These are phyloP conservation scores for Venturia pyrina DNA, from an alignment of 2,329 filamentous ascomycete species.

Conservation along the genomic window DNA sequence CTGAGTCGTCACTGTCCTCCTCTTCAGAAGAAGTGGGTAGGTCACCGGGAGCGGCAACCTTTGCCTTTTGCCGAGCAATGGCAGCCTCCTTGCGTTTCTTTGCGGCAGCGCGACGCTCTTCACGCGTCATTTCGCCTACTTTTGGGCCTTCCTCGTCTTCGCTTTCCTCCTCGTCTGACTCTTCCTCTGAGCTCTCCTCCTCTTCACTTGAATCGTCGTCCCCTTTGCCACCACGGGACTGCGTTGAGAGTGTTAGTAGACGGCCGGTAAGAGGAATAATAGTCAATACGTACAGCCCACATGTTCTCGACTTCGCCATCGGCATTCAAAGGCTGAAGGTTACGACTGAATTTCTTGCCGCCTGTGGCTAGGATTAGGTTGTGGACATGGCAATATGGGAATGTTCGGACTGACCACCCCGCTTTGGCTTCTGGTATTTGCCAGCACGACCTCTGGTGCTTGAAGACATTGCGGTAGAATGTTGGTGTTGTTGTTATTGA, in stretches of 20 bases:
- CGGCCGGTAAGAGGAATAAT: background rate
- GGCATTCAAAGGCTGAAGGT: slow-evolving; percentile 77
- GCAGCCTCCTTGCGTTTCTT: slow-evolving; percentile 89
- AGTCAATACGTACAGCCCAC: slow-evolving; percentile 55
- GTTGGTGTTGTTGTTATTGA: background rate
- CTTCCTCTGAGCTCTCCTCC: slow-evolving; percentile 29
- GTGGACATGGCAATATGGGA: background rate
- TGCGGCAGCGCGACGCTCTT: slow-evolving; percentile 76
- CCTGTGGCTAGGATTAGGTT: slow-evolving; percentile 40
- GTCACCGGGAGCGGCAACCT: slow-evolving; percentile 71
- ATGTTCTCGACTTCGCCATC: slow-evolving; percentile 85
- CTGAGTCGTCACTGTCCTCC: slow-evolving; percentile 43
- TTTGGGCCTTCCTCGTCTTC: slow-evolving; percentile 25
- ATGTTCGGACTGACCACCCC: slow-evolving; percentile 61
- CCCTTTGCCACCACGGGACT: slow-evolving; percentile 7
- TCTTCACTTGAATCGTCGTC: slow-evolving; percentile 29
- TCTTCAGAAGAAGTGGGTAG: slow-evolving; percentile 59
- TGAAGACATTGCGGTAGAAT: slow-evolving; percentile 6
- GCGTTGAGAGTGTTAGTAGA: background rate
- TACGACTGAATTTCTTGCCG: slow-evolving; percentile 89
- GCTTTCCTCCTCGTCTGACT: slow-evolving; percentile 36
- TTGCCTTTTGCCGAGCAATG: slow-evolving; percentile 63
- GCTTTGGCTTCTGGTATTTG: slow-evolving; percentile 88
- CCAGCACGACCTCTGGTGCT: slow-evolving; percentile 62
- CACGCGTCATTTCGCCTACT: slow-evolving; percentile 55